A percentile compares a stretch with the other conserved stretches of the same genome.
Evolutionary conservation across 345 rosid species (phyloP).

Genomic region (Gossypium herbaceum): DNA sequence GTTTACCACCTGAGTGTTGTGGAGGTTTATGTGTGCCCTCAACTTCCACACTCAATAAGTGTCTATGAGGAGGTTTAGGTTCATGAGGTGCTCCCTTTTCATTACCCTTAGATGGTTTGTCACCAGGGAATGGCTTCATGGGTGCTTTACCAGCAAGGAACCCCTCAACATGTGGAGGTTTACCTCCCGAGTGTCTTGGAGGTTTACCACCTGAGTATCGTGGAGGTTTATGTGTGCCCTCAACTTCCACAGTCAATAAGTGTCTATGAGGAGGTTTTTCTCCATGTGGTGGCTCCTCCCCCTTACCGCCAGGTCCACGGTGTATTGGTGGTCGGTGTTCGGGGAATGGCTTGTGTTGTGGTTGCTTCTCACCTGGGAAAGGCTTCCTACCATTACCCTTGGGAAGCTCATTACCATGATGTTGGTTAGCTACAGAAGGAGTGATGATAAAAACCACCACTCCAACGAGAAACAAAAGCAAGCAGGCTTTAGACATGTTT

Average conservation of each 20-base stretch:
- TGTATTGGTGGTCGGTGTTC: not conserved
- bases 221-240: not conserved
- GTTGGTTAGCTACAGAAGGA: constrained; percentile 3
- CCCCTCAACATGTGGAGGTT: not conserved
- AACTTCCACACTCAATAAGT: not conserved
- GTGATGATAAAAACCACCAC: constrained; percentile 12
- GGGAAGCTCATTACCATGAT: not conserved
- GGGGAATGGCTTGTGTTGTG: not conserved
- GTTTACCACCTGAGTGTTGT: not conserved
- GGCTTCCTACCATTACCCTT: not conserved
- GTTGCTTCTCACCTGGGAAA: not conserved
- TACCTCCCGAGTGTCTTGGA: not conserved
- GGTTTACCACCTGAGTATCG: not conserved
- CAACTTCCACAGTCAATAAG: not conserved
- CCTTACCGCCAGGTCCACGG: not conserved
- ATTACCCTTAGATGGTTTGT: not conserved
- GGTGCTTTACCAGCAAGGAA: no score
- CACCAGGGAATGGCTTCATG: not conserved
- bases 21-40: not conserved
- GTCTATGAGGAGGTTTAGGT: constrained; percentile 9
- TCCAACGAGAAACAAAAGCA: constrained; percentile 9
- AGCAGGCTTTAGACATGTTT: constrained; percentile 11
- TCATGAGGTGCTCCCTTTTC: not conserved
- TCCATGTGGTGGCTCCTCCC: not conserved
- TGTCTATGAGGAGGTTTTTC: constrained; percentile 7